Base-by-base conservation (phyloP, 2,329 filamentous ascomycete species). In the Calycina marina region DNA sequence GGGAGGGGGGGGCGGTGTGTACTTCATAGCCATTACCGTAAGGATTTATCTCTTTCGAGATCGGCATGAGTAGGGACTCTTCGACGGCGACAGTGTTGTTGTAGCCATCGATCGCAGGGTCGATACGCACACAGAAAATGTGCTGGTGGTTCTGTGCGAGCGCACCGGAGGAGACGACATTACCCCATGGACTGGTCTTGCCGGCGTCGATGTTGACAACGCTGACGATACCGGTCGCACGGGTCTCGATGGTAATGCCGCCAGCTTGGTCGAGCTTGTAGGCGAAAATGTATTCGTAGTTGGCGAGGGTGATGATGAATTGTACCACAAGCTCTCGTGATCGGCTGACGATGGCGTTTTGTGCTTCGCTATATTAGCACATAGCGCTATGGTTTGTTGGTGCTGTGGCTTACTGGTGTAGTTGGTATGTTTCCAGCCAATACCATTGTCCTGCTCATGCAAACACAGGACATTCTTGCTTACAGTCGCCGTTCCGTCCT, bases 391-490 rank as follows among this genome's bases (percentile, higher is more conserved):
- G 18, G 11, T 34, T 29, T 32, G 25, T 11, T 22, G 15, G 6
- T 32, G n/a, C n/a, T 16, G 25, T 10, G 3, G 17, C 12, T 10
- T 17, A 16, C 18, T 36, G 12, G 20, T 25, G 25, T 27, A 36
- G 54, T 80, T 78, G 5, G 73, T 77, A 53, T 80, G 75, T 48
- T 79, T 79, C 72, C 73, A 79, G 6, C 66, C 62, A 31, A 80
- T 76, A 2, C 76, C 76, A 36, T 70, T 67, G 42, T 81, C 76
- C 41, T 77, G 69, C 50, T 81, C 76, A 46, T 81, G 76, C 12
- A 79, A 56, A 45, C 76, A 81, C 30, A 79, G 59, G 8, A 73
- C 72, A 40, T 78, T 79, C 14, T 28, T 31, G 18, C 28, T 26
- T 8, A 36, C 29, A 17, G 28, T 24, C 62, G 63, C 14, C 62